A percentile compares a stretch with the other conserved stretches of the same genome.
phyloP scores from a whole-genome alignment of 768 basidiomycete genomes.

The Phanerodontia chrysosporium region DNA sequence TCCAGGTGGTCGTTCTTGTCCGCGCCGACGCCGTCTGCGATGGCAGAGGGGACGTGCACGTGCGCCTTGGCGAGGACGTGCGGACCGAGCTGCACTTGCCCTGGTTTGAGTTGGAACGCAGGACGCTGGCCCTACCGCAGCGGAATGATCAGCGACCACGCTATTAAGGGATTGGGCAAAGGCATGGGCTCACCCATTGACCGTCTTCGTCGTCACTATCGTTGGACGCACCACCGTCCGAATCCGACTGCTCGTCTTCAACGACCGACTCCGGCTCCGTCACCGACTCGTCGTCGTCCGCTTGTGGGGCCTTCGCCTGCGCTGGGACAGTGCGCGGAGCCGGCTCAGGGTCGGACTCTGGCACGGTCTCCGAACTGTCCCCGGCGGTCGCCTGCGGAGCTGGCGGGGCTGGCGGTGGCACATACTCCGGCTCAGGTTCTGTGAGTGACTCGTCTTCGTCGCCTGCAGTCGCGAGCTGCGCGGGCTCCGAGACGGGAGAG shows the following conservation, averaged over 20 bases:
- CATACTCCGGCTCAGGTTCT: conserved; percentile 33
- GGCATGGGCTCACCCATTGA: background rate
- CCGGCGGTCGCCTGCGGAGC: background rate
- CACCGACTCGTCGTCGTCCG: too few relatives aligned
- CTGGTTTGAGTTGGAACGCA: conserved; percentile 44
- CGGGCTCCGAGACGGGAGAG: background rate
- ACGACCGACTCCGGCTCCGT: background rate
- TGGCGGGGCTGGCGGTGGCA: background rate
- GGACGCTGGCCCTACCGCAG: conserved; percentile 45
- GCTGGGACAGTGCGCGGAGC: too few relatives aligned
- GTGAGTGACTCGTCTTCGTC: conserved; percentile 24
- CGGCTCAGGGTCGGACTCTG: conserved; percentile 17
- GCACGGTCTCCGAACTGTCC: background rate
- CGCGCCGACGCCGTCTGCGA: conserved; percentile 22
- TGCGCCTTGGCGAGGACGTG: conserved; percentile 37
- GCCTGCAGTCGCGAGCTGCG: background rate
- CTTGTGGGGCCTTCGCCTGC: too few relatives aligned
- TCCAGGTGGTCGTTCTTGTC: conserved; percentile 13
- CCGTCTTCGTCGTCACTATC: background rate
- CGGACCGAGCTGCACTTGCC: conserved; percentile 39
- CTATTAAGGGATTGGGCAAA: too few relatives aligned
- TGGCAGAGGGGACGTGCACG: background rate
- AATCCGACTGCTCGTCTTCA: background rate
- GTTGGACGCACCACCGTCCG: background rate
- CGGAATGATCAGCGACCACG: background rate